Evolutionary conservation across 2,329 filamentous ascomycete species (phyloP), one percentile per base, ranked within the genome.

Genomic region (Neonectria ditissima): DNA sequence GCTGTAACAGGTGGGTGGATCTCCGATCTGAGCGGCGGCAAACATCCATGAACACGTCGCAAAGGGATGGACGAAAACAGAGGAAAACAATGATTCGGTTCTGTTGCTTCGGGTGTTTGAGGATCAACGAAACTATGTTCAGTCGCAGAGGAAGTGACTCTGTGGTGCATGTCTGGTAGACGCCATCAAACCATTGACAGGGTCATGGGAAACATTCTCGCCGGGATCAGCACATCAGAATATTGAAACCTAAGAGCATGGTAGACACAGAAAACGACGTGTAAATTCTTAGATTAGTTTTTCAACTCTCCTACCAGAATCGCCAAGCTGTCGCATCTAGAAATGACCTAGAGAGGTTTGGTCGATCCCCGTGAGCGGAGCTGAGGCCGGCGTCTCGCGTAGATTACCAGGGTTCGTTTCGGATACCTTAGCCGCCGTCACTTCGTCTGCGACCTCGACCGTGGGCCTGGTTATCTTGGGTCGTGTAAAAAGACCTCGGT

Each of bases 1-100:
- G 41, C 51, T 71, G 70, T 72, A 65, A 69, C 70, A 72, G 70
- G 70, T 72, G 65, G 55, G 68, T 69, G 70, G 70, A 65, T 53
- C 64, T 53, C 14, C 24, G 30, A 43, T 65, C 59, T 61, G 44
- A 37, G 14, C 6, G 66, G 58, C 58, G 28, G 39, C 16, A 59
- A 55, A 51, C 61, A 52, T 41, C 41, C 41, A 11, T 22, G 39
- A 43, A 37, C 16, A 47, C 11, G 39, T 24, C 14, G 9, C 4
- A 18, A 45, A 44, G 39, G 28, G 34, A 44, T 39, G 22, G 52
- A 55, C 26, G 52, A 55, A 55, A 50, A 32, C 26, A 10, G 45
- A 13, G 9, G 26, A 50, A 50, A 30, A 50, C 47, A 32, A 50
- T 32, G 47, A 50, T 50, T 50, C 47, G n/a, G 22, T 50, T 50